Evolutionary conservation across 768 basidiomycete species (phyloP).

Genomic region (Lactarius akahatsu): DNA sequence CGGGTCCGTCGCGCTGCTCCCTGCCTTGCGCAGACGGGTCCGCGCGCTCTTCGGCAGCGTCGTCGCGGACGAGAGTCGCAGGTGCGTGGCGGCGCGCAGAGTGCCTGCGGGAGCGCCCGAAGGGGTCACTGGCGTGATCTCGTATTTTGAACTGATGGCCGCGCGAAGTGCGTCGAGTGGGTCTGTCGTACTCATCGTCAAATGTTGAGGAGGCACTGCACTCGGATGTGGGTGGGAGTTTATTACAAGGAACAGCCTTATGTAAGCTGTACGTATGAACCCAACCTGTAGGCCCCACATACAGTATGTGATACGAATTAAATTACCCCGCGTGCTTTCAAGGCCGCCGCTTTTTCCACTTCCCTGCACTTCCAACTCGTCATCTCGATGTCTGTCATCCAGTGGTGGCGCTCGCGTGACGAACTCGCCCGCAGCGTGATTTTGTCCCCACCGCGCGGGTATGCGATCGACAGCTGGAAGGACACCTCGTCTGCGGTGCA

Average conservation of each 20-base stretch:
- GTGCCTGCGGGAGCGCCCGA: slow-evolving; percentile 42
- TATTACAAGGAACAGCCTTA: neutral
- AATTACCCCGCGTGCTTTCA: neutral
- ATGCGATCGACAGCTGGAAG: slow-evolving; percentile 65
- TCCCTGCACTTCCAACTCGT: slow-evolving; percentile 41
- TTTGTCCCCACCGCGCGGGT: slow-evolving; percentile 72
- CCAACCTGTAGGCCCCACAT: too few relatives aligned
- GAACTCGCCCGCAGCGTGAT: slow-evolving; percentile 59
- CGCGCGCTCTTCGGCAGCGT: slow-evolving; percentile 69
- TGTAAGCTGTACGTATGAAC: neutral
- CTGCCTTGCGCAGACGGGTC: slow-evolving; percentile 77
- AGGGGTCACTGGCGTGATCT: slow-evolving; percentile 14
- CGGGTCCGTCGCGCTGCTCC: slow-evolving; percentile 43
- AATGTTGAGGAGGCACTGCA: neutral
- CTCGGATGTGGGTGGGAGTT: neutral
- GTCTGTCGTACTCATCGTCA: slow-evolving; percentile 19
- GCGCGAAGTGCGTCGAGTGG: slow-evolving; percentile 26
- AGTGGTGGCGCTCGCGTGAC: slow-evolving; percentile 56
- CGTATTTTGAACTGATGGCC: slow-evolving; percentile 22
- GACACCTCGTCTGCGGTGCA: slow-evolving; percentile 57
- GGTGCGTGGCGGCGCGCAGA: slow-evolving; percentile 59
- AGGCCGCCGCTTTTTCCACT: slow-evolving; percentile 7
- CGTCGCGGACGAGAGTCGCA: slow-evolving; percentile 53
- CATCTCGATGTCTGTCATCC: slow-evolving; percentile 46
- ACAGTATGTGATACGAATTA: neutral